phyloP scores from a whole-genome alignment of 1,139 yeast genomes.

The Pichia sp. region DNA sequence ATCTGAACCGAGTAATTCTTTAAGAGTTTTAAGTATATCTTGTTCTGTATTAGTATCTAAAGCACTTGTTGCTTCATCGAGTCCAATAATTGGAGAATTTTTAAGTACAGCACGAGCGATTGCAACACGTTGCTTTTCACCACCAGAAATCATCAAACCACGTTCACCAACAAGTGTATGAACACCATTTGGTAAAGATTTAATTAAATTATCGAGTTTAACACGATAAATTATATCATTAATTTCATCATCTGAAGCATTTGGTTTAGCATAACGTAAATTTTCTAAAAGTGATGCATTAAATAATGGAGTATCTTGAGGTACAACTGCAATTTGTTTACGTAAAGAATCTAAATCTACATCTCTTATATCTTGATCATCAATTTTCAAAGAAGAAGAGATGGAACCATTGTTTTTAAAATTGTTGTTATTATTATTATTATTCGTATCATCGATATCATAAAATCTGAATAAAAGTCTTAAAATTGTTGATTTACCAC shows the following conservation, averaged over 20 bases:
- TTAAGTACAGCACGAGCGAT: slow-evolving; percentile 83
- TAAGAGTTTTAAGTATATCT: slow-evolving; percentile 64
- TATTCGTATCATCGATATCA: slow-evolving; percentile 48
- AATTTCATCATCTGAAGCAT: slow-evolving; percentile 71
- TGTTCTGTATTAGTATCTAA: slow-evolving; percentile 96
- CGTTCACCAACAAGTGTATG: slow-evolving; percentile 94
- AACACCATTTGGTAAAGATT: slow-evolving; percentile 74
- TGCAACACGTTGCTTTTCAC: slow-evolving; percentile 93
- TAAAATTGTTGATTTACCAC: slow-evolving; percentile 89
- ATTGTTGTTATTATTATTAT: no score
- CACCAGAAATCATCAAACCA: slow-evolving; percentile 98
- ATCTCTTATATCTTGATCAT: slow-evolving; percentile 80
- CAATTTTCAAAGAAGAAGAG: slow-evolving; percentile 77
- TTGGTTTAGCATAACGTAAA: slow-evolving; percentile 75
- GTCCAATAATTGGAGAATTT: slow-evolving; percentile 81
- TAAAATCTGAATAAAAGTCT: slow-evolving; percentile 83
- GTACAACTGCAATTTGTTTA: slow-evolving; percentile 78
- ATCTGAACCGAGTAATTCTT: slow-evolving; percentile 25
- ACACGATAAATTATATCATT: slow-evolving; percentile 57
- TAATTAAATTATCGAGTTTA: slow-evolving; percentile 54
- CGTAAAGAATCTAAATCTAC: slow-evolving; percentile 74
- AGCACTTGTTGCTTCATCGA: slow-evolving; percentile 97
- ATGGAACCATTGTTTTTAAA: not conserved
- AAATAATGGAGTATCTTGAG: slow-evolving; percentile 95
- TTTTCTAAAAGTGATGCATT: slow-evolving; percentile 87